Evolutionary conservation across 1,139 yeast genomes (phyloP), one percentile per base, ranked within the genome.

Genomic region (Geotrichum carabidarum): DNA sequence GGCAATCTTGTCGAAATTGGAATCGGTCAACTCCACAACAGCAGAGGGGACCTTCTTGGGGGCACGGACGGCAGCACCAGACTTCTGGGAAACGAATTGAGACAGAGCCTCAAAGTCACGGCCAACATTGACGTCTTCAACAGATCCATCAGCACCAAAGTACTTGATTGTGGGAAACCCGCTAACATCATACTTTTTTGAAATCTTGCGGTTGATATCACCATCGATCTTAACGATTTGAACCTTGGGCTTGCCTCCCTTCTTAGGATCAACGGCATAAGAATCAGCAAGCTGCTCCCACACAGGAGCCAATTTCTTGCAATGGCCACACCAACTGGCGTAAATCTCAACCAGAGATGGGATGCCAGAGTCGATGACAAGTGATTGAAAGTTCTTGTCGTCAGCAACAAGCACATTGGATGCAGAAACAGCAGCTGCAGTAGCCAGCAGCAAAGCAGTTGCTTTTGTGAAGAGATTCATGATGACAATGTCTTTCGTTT

Each of bases 241-340:
- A 38, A 85, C 70, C 45, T 78, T 75, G n/a, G 76, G 78, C 35
- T 70, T 66, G 30, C 72, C 74, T 11, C 52, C 52, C 43, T 49
- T 49, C 31, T 36, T 37, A 4, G 52, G 43, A 15, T 47, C 50
- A 22, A 38, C 44, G 8, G 68, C 72, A 65, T 77, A 85, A 32
- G 73, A 60, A 6, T 77, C 79, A 1, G 85, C 82, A 51, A 86
- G 73, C 64, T 79, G 77, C 59, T 85, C 91, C 66, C 81, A 80
- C 1, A 76, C 74, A 3, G 95, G 95, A 60, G 78, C 78, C 65
- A 86, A 70, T 52, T 75, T 78, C 69, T 82, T 81, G 71, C 95
- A 86, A 69, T 86, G 94, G 41, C 88, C 79, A 66, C 95, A 86
- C 95, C 94, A 86, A 56, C 83, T 81, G 45, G 94, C 93, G 65